phyloP scores from a whole-genome alignment of 345 rosid genomes.

The Brassica nigra region DNA sequence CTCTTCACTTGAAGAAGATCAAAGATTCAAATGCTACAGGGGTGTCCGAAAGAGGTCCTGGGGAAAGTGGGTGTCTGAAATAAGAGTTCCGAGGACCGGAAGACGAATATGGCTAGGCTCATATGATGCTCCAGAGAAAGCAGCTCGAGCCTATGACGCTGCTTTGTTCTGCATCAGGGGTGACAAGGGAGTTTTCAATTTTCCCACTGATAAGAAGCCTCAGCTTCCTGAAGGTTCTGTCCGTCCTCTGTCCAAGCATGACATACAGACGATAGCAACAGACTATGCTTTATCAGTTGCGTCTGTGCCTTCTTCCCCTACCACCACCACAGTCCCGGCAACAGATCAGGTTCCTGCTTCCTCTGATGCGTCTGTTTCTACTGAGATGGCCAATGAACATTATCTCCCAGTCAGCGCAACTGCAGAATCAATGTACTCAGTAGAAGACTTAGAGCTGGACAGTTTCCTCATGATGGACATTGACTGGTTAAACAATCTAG shows the following conservation, averaged over 20 bases:
- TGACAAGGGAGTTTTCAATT: conserved; percentile 44
- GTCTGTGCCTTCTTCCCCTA: conserved; percentile 29
- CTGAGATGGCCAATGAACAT: conserved; percentile 20
- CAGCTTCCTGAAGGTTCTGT: conserved; percentile 42
- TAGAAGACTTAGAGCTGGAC: conserved; percentile 45
- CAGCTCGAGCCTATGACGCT: conserved; percentile 59
- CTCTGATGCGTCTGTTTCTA: conserved; percentile 26
- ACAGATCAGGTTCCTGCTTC: conserved; percentile 32
- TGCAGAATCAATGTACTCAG: conserved; percentile 24
- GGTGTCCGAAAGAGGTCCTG: conserved; percentile 50
- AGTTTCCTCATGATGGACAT: conserved; percentile 47
- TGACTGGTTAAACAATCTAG: conserved; percentile 45
- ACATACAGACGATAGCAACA: conserved; percentile 41
- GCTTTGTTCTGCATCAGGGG: conserved; percentile 50
- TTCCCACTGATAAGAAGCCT: conserved; percentile 45
- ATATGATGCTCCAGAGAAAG: conserved; percentile 50
- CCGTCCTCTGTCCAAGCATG: conserved; percentile 38
- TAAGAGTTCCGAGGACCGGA: conserved; percentile 51
- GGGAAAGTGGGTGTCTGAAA: conserved; percentile 55
- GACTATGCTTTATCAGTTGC: conserved; percentile 38
- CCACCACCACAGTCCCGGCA: conserved; percentile 17
- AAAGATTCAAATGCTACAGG: conserved; percentile 37
- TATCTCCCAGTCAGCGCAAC: conserved; percentile 30
- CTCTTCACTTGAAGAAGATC: conserved; percentile 32
- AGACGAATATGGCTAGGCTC: conserved; percentile 55